Conservation (phyloP, 345 rosid species). For the Bretschneidera sinensis region DNA sequence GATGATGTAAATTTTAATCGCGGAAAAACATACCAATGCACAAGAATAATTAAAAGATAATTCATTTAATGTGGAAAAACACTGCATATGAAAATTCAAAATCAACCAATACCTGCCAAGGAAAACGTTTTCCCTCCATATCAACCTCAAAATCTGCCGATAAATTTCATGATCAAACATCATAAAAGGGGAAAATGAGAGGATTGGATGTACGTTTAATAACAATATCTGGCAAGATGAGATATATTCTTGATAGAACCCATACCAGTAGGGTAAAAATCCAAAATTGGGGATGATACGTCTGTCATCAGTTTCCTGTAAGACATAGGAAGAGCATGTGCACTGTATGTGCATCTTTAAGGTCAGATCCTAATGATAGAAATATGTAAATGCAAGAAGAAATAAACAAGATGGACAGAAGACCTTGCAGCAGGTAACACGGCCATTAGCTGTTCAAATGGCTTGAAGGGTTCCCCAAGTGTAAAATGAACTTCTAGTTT, state of each 20-base stretch:
- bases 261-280: constrained; percentile 30
- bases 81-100: background rate
- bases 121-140: constrained; percentile 21
- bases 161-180: constrained; percentile 7
- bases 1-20: too few species aligned
- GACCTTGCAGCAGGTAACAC: constrained; percentile 36
- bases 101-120: constrained; percentile 30
- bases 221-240: too few species aligned
- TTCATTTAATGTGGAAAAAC: background rate
- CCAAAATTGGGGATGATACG: constrained; percentile 22
- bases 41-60: too few species aligned
- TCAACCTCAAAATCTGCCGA: constrained; percentile 31
- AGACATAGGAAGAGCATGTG: constrained; percentile 27
- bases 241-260: background rate
- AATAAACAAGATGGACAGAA: background rate
- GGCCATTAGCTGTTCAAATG: constrained; percentile 29
- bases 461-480: constrained; percentile 31
- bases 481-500: constrained; percentile 20
- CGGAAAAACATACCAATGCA: too few species aligned
- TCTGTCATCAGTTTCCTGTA: constrained; percentile 30
- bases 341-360: constrained; percentile 15
- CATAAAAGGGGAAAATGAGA: background rate
- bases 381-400: background rate
- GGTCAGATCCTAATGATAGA: background rate
- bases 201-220: background rate